A percentile compares a stretch with the other conserved stretches of the same genome.
phyloP scores from a whole-genome alignment of 768 basidiomycete species.

The Suillus placidus region DNA sequence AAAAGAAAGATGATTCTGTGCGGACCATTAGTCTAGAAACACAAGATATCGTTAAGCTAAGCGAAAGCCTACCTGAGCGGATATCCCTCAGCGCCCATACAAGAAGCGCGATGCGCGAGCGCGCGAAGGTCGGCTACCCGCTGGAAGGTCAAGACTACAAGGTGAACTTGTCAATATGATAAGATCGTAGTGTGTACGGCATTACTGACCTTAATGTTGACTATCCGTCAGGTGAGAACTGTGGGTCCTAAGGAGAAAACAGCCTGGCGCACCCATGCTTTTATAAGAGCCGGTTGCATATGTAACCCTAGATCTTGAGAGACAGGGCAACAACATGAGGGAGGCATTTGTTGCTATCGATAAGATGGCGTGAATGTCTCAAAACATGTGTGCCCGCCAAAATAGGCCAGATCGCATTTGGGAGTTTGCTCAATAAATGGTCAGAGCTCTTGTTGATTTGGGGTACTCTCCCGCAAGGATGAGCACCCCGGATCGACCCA shows the following conservation, averaged over 20 bases:
- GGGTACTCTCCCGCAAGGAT: slow-evolving; percentile 25
- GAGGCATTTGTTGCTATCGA: slow-evolving; percentile 28
- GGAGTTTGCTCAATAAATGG: slow-evolving; percentile 24
- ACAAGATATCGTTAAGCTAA: not conserved
- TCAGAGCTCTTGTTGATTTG: slow-evolving; percentile 26
- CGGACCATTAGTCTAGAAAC: slow-evolving; percentile 2
- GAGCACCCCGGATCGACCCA: slow-evolving; percentile 6
- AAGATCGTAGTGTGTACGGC: slow-evolving; percentile 22
- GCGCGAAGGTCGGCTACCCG: slow-evolving; percentile 51
- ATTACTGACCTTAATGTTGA: slow-evolving; percentile 34
- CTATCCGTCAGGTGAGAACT: slow-evolving; percentile 32
- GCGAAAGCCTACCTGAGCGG: slow-evolving; percentile 47
- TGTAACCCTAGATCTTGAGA: slow-evolving; percentile 26
- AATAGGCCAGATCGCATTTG: slow-evolving; percentile 19
- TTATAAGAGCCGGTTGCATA: slow-evolving; percentile 32
- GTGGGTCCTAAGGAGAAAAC: slow-evolving; percentile 34
- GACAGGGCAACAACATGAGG: slow-evolving; percentile 22
- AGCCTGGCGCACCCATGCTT: slow-evolving; percentile 22
- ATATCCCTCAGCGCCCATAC: slow-evolving; percentile 60
- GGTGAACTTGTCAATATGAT: slow-evolving; percentile 16
- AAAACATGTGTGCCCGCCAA: slow-evolving; percentile 21
- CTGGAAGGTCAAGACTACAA: slow-evolving; percentile 40
- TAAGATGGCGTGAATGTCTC: slow-evolving; percentile 32
- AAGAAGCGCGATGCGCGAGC: slow-evolving; percentile 76
- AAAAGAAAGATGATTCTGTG: slow-evolving; percentile 32